Evolutionary conservation across 176 grass and related monocot species (phyloP), one percentile per base, ranked within the genome.

Genomic region (Melocanna baccifera): DNA sequence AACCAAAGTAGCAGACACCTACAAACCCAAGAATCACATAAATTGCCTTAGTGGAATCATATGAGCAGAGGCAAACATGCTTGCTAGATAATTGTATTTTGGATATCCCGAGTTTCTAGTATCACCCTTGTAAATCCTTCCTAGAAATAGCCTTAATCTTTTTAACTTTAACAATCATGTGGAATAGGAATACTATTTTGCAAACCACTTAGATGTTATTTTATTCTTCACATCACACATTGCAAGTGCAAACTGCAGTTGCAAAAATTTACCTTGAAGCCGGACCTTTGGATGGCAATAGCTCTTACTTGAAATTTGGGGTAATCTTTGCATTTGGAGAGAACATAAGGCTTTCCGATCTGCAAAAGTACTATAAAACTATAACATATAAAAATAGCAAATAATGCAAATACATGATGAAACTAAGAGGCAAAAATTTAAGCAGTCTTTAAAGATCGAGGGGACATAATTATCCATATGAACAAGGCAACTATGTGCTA

Each of bases 271-370:
- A 99, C 96, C 96, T 99, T 99, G 86, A 99, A 96, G 34, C 96
- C 96, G 86, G 96, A 99, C 90, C 93, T 92, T 87, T 99, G 74
- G 58, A 96, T 99, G 19, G 96, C 96, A 96, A 99, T 96, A 80
- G 96, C 93, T 81, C 94, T 89, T 55, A 93, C 96, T 90, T 99
- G 96, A 89, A 99, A 96, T 46, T 96, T 94, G 45, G 93, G 89
- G 77, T 99, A 94, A 79, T 99, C 96, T 84, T 91, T 94, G 83
- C 94, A 89, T 79, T 92, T 99, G 74, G 96, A 96, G 51, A 99
- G 92, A 83, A 99, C 96, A 89, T 94, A 99, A 40, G 89, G 80
- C 75, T 91, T 96, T 55, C 93, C 93, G 62, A 99, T 94, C 96
- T 99, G 90, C 63, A 88, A 23, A 43, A 47, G 39, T 16, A 73